Evolutionary conservation across 139 green algal genomes (phyloP), one percentile per base, ranked within the genome.

Genomic region (Chlorella sp.): DNA sequence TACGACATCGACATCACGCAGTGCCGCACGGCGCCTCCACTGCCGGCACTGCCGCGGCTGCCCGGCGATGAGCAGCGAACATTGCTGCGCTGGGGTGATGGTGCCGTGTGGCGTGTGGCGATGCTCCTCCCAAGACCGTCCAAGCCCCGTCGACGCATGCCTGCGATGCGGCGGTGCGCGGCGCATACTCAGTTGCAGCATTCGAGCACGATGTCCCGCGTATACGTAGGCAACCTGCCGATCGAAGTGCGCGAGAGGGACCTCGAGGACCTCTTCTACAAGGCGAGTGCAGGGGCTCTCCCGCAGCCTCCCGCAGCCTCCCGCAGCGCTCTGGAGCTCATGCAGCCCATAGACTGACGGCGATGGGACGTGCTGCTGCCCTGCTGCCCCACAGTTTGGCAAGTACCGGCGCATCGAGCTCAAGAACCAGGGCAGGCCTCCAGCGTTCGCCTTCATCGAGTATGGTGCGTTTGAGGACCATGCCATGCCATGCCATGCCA

Each of bases 391-490:
- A 60, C 72, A 88, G 87, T 98, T 92, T 78, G 93, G 93, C 23
- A 61, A 78, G 1, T 94, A 97, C 59, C 64, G 74, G 26, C 73
- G 82, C 31, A 90, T 98, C 33, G 90, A 97, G 75, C 81, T 97
- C 71, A 97, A 97, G 83, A 84, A 84, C 5, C 92, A 30, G 1
- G 79, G 83, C 0, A 66, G 91, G 0, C 93, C 93, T 14, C 94
- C 94, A 27, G 85, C 83, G 0, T 98, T 93, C 70, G 91, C 90
- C 0, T 98, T 97, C 68, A 81, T 98, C 14, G 94, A 98, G 77
- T 96, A 31, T 55, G 69, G 69, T 74, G 10, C 31, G 60, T 75
- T n/a, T n/a, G n/a, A n/a, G n/a, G n/a, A n/a, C n/a, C n/a, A n/a
- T n/a, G n/a, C n/a, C n/a, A n/a, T n/a, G n/a, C n/a, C n/a, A n/a